Conservation (phyloP, 2,329 filamentous ascomycete species). For the Aureobasidium sp. region DNA sequence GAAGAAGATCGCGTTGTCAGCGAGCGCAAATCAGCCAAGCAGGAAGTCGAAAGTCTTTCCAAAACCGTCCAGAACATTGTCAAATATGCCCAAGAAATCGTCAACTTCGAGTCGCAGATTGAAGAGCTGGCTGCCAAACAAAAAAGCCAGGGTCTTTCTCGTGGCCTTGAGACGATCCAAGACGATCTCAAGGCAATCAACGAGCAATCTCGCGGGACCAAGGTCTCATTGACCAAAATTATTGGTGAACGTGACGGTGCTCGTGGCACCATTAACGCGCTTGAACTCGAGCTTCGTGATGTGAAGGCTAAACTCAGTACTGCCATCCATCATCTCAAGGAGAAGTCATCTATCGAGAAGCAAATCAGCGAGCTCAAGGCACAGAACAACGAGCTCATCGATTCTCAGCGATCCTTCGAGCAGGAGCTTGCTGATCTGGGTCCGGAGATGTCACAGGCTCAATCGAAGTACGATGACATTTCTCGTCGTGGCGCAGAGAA, state of each 20-base stretch:
- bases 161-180: conserved; percentile 78
- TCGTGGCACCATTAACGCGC: conserved; percentile 55
- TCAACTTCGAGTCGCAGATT: conserved; percentile 65
- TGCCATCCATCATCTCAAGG: conserved; percentile 68
- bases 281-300: conserved; percentile 74
- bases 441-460: conserved; percentile 68
- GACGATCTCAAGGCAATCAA: conserved; percentile 61
- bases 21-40: conserved; percentile 55
- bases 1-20: conserved; percentile 61
- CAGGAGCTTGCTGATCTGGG: conserved; percentile 65
- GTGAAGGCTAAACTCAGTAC: conserved; percentile 64
- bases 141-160: conserved; percentile 55
- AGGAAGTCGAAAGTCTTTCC: conserved; percentile 66
- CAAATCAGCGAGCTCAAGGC: conserved; percentile 69
- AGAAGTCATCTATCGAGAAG: conserved; percentile 62
- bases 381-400: conserved; percentile 60
- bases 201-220: conserved; percentile 60
- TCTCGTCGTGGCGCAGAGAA: conserved; percentile 62
- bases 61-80: conserved; percentile 71
- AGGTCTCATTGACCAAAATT: conserved; percentile 58
- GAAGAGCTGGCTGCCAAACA: conserved; percentile 69
- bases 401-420: conserved; percentile 62
- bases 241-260: conserved; percentile 64
- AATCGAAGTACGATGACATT: conserved; percentile 69
- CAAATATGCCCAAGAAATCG: conserved; percentile 65